phyloP scores from a whole-genome alignment of 805 yeast species.

The Scheffersomyces amazonensis region DNA sequence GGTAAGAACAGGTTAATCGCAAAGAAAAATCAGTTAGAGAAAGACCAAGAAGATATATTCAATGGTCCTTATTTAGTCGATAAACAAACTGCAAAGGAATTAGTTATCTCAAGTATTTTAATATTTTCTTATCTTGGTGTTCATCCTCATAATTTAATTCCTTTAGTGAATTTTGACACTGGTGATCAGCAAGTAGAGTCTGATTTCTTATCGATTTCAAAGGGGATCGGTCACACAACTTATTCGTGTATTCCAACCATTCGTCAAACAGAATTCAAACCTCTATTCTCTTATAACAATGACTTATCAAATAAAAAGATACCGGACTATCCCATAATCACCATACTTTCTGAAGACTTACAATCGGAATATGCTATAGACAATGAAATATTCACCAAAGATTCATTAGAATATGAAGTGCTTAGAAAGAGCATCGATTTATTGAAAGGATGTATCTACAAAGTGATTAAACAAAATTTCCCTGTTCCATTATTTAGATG shows the following conservation, averaged over 20 bases:
- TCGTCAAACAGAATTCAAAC: neutral
- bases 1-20: neutral
- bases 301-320: neutral
- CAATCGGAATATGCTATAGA: conserved; percentile 2
- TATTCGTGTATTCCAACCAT: conserved; percentile 2
- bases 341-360: too few species aligned
- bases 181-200: conserved; percentile 10
- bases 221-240: conserved; percentile 12
- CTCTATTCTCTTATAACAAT: neutral
- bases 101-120: conserved; percentile 17
- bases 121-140: conserved; percentile 28
- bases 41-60: too few species aligned
- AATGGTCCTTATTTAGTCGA: neutral
- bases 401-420: conserved; percentile 2
- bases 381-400: conserved; percentile 1
- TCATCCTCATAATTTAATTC: conserved; percentile 27
- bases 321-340: too few species aligned
- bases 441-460: conserved; percentile 11
- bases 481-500: conserved; percentile 33
- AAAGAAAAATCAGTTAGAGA: neutral
- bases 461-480: conserved; percentile 13
- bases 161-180: conserved; percentile 21
- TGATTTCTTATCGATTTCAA: conserved; percentile 19
- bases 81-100: conserved; percentile 9
- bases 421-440: conserved; percentile 6